Percentiles rank a stretch among this genome's conserved stretches.
Conservation (phyloP, 164 flowering plant genomes). For the Brasenia schreberi region DNA sequence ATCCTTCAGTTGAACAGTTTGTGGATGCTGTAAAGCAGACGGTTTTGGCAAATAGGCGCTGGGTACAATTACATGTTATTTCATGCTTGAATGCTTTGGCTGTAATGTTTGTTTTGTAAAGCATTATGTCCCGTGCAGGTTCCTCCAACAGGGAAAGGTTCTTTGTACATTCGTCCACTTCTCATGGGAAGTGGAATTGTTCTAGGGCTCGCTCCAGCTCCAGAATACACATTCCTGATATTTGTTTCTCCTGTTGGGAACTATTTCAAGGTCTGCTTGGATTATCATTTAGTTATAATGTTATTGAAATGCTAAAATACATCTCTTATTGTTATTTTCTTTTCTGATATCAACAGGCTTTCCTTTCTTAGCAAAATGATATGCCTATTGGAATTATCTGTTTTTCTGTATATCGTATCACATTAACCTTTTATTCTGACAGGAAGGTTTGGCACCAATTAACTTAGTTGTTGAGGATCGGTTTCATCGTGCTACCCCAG, state of each 20-base stretch:
- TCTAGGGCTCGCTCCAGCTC: slow-evolving; percentile 70
- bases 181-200: slow-evolving; percentile 81
- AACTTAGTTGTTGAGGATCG: slow-evolving; percentile 58
- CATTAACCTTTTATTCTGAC: slow-evolving; percentile 2
- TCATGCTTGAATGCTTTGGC: background rate
- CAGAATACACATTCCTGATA: slow-evolving; percentile 68
- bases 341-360: too few species aligned
- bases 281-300: background rate
- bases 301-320: too few species aligned
- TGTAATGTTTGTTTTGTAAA: background rate
- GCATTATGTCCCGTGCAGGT: slow-evolving; percentile 28
- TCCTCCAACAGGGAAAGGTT: slow-evolving; percentile 91
- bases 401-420: background rate
- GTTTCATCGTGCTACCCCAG: slow-evolving; percentile 59
- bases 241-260: slow-evolving; percentile 89
- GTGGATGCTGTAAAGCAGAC: slow-evolving; percentile 70
- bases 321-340: too few species aligned
- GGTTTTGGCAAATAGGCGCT: slow-evolving; percentile 56
- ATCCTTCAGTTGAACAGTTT: slow-evolving; percentile 71
- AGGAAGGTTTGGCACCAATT: slow-evolving; percentile 68
- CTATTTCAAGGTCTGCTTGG: slow-evolving; percentile 61
- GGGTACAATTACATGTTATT: slow-evolving; percentile 32
- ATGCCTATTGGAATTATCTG: too few species aligned
- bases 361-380: too few species aligned
- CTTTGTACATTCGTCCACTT: slow-evolving; percentile 73